phyloP scores from a whole-genome alignment of 306 rosid species.

The Cicer bijugum region DNA sequence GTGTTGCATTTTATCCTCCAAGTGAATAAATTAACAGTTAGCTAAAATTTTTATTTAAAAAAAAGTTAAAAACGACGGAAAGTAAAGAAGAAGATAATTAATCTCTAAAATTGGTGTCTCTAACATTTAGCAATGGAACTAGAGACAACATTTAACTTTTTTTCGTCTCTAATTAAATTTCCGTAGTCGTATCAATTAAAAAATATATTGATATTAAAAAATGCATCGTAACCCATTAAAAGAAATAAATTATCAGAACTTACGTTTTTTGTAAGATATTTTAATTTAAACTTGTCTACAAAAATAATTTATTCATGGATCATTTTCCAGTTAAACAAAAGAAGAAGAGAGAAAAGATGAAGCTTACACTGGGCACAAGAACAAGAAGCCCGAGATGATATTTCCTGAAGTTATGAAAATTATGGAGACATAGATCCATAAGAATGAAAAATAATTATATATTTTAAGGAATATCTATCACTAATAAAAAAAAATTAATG shows the following conservation, averaged over 20 bases:
- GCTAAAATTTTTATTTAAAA: no score
- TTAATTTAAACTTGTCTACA: background rate
- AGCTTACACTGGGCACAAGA: constrained; percentile 85
- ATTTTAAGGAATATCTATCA: no score
- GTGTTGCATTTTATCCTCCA: background rate
- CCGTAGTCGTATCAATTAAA: no score
- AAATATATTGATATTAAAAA: background rate
- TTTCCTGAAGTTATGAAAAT: constrained; percentile 69
- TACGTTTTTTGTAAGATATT: background rate
- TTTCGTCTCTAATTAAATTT: no score
- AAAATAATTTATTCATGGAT: background rate
- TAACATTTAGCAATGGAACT: no score
- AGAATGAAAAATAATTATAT: background rate
- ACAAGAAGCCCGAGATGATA: constrained; percentile 68
- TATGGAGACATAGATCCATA: background rate
- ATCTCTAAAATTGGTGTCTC: no score
- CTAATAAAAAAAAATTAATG: no score
- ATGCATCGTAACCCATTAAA: background rate
- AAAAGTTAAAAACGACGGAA: no score
- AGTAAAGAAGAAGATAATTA: no score
- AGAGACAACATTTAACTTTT: no score
- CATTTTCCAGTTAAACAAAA: background rate
- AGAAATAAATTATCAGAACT: background rate
- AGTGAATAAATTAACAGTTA: no score
- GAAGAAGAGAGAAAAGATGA: background rate